Conservation (phyloP, 2,329 filamentous ascomycete species). For the Botryosphaeria agaves region DNA sequence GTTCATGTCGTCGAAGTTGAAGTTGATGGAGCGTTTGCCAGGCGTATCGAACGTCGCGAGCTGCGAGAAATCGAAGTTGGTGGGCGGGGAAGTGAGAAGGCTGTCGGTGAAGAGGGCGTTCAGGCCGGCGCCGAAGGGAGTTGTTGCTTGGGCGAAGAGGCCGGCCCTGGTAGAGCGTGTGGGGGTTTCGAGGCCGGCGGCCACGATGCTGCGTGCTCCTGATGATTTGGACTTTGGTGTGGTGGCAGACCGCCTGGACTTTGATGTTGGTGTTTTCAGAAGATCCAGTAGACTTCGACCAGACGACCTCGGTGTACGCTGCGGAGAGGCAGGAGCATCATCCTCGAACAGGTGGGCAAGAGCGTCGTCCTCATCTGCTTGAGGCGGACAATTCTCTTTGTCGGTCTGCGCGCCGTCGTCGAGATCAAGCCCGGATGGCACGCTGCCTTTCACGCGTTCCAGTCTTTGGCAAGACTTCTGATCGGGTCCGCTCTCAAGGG, state of each 20-base stretch:
- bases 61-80: background rate
- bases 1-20: background rate
- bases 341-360: constrained; percentile 52
- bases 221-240: constrained; percentile 16
- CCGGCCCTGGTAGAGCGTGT: constrained; percentile 17
- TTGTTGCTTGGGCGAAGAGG: constrained; percentile 17
- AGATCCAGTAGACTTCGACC: constrained; percentile 41
- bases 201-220: constrained; percentile 14
- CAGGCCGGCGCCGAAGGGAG: constrained; percentile 45
- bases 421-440: constrained; percentile 5
- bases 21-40: background rate
- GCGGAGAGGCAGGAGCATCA: constrained; percentile 35
- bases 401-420: constrained; percentile 26
- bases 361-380: constrained; percentile 27
- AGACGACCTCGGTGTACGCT: constrained; percentile 25
- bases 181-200: constrained; percentile 9
- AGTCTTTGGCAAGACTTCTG: constrained; percentile 6
- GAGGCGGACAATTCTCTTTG: constrained; percentile 39
- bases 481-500: constrained; percentile 34
- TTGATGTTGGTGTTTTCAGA: constrained; percentile 42
- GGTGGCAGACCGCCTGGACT: constrained; percentile 23
- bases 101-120: constrained; percentile 43
- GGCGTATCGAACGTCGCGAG: background rate
- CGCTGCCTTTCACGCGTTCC: no score
- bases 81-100: background rate